Evolutionary conservation across 2,329 filamentous ascomycete genomes (phyloP), one percentile per base, ranked within the genome.

Genomic region (Trichoderma koningiopsis): DNA sequence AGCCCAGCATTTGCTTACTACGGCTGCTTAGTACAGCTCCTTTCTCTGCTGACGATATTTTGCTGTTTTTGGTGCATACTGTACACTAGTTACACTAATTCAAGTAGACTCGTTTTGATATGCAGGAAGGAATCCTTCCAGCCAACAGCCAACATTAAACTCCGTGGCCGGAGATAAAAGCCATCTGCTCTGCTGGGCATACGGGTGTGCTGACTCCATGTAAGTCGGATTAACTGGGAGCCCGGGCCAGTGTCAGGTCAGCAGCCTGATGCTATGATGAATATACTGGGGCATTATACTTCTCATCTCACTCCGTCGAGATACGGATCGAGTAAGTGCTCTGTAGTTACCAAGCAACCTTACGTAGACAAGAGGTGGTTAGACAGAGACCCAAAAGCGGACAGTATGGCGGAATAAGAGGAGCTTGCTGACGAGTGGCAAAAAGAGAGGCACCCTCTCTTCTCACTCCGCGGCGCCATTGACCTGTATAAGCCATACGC

Each of bases 391-490:
- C 40, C 49, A 16, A 14, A 66, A 31, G 29, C 40, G 53, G 63
- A 66, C 33, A 47, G 35, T 35, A 58, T 57, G 63, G 57, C 53
- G 27, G 49, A 43, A 43, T 27, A 16, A 55, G 27, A 35, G 10
- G 19, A 66, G 13, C 24, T n/a, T 58, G 63, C 63, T 66, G 63
- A 66, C 63, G 35, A 40, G 63, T 57, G 63, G 35, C 52, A 57
- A 57, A 33, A 31, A 19, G 27, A 56, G 33, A 29, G 24, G 11
- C 35, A 11, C 19, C 29, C 24, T 29, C 52, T 27, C 52, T 22
- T 19, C n/a, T 57, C 55, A 29, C 33, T 37, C 37, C 40, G 40
- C 40, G n/a, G n/a, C 40, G 19, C 6, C 16, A 2, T 7, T 19
- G 37, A 40, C 37, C 19, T 19, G 40, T 43, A 4, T n/a, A n/a